Percentiles rank a stretch among this genome's conserved stretches.
Conservation (phyloP, 352 stramenopile species). For the Phytopythium montanum region DNA sequence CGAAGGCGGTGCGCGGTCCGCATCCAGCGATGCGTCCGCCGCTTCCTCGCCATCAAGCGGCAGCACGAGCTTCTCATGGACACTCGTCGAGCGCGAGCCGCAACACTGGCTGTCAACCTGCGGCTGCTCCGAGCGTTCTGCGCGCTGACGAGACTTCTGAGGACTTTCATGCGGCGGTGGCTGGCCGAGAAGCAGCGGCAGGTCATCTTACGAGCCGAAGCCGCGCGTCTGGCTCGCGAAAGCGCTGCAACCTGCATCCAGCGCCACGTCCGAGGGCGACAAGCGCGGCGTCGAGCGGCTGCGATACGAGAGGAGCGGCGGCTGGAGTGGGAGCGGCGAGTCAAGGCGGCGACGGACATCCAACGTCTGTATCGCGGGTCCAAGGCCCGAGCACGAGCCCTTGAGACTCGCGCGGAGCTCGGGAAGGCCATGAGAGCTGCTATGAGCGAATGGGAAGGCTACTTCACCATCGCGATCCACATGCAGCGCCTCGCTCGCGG, state of each 20-base stretch:
- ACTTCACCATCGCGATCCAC: constrained; percentile 24
- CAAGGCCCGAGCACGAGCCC: constrained; percentile 12
- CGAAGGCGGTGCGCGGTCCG: constrained; percentile 34
- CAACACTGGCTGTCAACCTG: constrained; percentile 26
- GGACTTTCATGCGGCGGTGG: constrained; percentile 27
- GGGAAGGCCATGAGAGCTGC: constrained; percentile 13
- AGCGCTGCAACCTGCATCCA: constrained; percentile 34
- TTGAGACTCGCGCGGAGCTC: constrained; percentile 11
- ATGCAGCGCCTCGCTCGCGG: constrained; percentile 38
- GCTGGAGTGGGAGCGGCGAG: constrained; percentile 13
- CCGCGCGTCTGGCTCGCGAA: constrained; percentile 23
- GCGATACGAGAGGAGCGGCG: constrained; percentile 15
- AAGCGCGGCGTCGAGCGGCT: constrained; percentile 27
- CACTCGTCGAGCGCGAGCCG: constrained; percentile 18
- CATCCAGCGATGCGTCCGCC: constrained; percentile 55
- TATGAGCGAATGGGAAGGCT: constrained; percentile 9
- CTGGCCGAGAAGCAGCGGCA: constrained; percentile 29
- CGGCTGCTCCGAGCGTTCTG: constrained; percentile 25
- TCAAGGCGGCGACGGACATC: constrained; percentile 23
- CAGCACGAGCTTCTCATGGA: constrained; percentile 23
- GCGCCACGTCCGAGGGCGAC: constrained; percentile 30
- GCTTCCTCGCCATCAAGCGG: constrained; percentile 16
- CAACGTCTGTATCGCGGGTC: constrained; percentile 44
- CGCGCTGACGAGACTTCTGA: constrained; percentile 23
- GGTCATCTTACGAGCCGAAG: constrained; percentile 33